Evolutionary conservation across 169 alveolate genomes (phyloP), one percentile per base, ranked within the genome.

Genomic region (Cryptosporidium tyzzeri): DNA sequence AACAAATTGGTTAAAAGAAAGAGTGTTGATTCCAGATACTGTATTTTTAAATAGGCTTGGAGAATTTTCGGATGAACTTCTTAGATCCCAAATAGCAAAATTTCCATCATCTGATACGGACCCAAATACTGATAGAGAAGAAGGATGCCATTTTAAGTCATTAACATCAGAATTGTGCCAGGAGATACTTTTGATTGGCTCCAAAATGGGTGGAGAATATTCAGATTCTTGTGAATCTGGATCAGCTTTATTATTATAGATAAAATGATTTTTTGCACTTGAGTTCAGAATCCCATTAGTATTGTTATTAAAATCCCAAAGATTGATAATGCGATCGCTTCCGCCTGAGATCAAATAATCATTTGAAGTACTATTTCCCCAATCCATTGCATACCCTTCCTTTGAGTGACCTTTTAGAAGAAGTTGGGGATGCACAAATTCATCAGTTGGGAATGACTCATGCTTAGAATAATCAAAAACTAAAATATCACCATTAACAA

Each of bases 401-500:
- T 95, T 92, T 29, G 94, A 86, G 92, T 97, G 99, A 5, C 99
- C 99, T 48, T 91, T 85, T 55, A 97, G 91, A 53, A 94, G 93
- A 91, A 96, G 84, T 70, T 97, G 97, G 7, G 99, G 99, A 59
- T 92, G 95, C 7, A 93, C 96, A 61, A 95, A 92, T 51, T 93
- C 94, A 86, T 94, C 96, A 10, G 94, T 70, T 33, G 98, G 98
- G 59, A 92, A 94, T 41, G 97, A 93, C 3, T 98, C 98, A 70
- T 96, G 98, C 92, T 96, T 96, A 73, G 97, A 94, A 84, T 96
- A 97, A 92, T 97, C 98, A 92, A 95, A 97, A 31, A 96, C 91
- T 68, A 94, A 94, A 29, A 96, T 92, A 69, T 95, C 97, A 5
- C 99, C 99, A 85, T 92, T 92, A 51, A 92, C 93, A 35, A 97